Evolutionary conservation across 1,139 yeast species (phyloP), one percentile per base, ranked within the genome.

Genomic region (Meyerozyma elateridarum): DNA sequence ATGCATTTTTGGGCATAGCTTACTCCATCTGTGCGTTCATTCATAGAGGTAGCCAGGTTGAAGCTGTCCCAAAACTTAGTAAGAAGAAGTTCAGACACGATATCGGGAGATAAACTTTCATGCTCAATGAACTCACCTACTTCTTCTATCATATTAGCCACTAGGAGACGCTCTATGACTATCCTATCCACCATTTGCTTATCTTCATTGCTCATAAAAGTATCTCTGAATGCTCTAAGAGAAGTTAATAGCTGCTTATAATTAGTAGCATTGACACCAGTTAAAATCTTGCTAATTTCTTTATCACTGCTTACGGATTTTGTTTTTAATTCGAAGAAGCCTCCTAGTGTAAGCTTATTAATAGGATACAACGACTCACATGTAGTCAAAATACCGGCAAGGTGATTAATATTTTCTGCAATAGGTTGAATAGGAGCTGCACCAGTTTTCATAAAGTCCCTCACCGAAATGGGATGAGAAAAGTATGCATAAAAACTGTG

Each of bases 41-140:
- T 70, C 14, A 80, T 67, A 40, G 62, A 71, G 0, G 68, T 51
- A 0, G 85, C 76, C 17, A 53, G 54, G 36, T 71, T 66, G 43
- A 73, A 71, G 28, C 68, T 66, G 15, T 59, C 65, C 85, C 85
- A 79, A 36, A 76, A 73, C 44, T 70, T 64, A 25, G 63, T 54
- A 14, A 46, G 26, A 1, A 59, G 39, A 11, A 59, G 39, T 4
- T 49, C 45, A 25, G 45, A 54, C 8, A 52, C 45, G 2, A 33
- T 35, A 13, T 46, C 44, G 2, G 39, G 33, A 3, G 54, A 20
- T 28, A 46, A 8, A 15, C 32, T 36, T 1, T 49, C 42, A 3
- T 31, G 26, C 19, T 40, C 33, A 41, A 47, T 52, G 36, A 42
- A 42, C 1, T 50, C 45, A 0, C 44, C 37, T 0, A 68, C 53